These are phyloP conservation scores for Paramecium biaurelia DNA, from an alignment of 73 alveolate species.

Conservation along the genomic window DNA sequence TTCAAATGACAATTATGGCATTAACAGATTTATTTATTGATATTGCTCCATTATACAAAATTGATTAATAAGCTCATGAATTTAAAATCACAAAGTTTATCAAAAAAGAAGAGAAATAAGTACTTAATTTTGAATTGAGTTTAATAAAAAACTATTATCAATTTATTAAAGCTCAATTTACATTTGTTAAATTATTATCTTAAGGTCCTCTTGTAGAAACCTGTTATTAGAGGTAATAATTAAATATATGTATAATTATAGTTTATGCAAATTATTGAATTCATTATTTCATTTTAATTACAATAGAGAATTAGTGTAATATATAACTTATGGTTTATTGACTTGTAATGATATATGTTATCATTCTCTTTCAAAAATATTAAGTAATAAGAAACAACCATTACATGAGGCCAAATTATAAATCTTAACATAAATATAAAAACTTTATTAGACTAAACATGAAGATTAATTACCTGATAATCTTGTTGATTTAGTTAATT, in stretches of 20 bases:
- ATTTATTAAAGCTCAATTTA: neutral
- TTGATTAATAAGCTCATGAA: slow-evolving; percentile 23
- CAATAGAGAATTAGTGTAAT: neutral
- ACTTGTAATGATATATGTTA: neutral
- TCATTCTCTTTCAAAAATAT: neutral
- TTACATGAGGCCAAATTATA: neutral
- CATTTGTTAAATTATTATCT: neutral
- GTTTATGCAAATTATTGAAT: neutral
- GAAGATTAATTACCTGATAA: slow-evolving; percentile 19
- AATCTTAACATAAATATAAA: neutral
- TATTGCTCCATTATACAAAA: neutral
- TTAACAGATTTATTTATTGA: neutral
- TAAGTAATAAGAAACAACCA: neutral
- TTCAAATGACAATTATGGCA: neutral
- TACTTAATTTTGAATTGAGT: neutral
- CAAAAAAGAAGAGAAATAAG: neutral
- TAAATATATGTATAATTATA: neutral
- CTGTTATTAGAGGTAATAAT: neutral
- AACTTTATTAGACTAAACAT: neutral
- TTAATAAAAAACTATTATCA: neutral
- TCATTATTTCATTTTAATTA: neutral
- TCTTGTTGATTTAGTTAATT: neutral
- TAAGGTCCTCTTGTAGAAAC: neutral
- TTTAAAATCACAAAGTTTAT: neutral
- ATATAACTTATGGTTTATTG: neutral